Conservation (phyloP, 257 asterid genomes). For the Datura wrightii region DNA sequence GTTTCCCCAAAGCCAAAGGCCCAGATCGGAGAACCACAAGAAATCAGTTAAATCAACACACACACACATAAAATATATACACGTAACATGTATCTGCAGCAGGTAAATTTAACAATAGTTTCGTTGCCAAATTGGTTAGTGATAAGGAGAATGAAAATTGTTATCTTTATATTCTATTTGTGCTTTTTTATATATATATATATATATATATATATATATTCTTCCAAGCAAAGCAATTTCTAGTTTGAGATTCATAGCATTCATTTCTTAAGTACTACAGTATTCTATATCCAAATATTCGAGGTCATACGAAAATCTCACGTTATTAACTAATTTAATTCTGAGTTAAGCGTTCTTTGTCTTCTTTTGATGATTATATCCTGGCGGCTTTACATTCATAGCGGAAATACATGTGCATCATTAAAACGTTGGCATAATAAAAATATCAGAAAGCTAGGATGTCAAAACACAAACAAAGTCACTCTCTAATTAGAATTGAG, state of each 20-base stretch:
- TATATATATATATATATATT: not conserved
- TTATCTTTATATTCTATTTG: not conserved
- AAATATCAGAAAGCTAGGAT: not conserved
- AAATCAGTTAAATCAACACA: not conserved
- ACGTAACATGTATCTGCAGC: not conserved
- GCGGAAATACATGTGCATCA: not conserved
- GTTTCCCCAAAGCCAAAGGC: constrained; percentile 24
- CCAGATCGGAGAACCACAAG: not conserved
- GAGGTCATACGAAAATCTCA: not conserved
- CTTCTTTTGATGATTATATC: not conserved
- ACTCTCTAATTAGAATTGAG: no score
- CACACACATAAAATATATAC: not conserved
- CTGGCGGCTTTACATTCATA: not conserved
- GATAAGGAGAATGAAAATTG: not conserved
- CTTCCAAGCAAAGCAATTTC: not conserved
- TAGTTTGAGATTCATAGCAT: not conserved
- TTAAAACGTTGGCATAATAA: not conserved
- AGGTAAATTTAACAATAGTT: not conserved
- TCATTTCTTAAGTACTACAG: not conserved
- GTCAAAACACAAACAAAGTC: no score
- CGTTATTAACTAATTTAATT: not conserved
- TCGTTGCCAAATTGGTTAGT: not conserved
- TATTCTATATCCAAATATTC: not conserved
- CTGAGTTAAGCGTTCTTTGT: not conserved
- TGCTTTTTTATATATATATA: not conserved